Conservation (phyloP, 1,139 yeast genomes). For the Diutina rugosa region DNA sequence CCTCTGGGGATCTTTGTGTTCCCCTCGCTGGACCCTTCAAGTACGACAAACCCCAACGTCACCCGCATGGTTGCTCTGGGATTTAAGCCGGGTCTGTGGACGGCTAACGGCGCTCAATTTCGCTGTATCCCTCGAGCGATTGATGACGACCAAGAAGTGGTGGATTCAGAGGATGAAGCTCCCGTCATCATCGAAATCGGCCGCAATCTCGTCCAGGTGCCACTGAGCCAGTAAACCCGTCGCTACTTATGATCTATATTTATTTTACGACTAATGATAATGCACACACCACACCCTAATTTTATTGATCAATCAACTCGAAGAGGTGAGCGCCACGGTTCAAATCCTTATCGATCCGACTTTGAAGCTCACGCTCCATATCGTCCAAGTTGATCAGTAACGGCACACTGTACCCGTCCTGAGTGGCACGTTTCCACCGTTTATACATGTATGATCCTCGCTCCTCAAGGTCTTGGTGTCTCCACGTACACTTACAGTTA, state of each 20-base stretch:
- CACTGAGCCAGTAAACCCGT: not conserved
- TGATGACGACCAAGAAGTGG: not conserved
- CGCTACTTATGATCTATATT: not conserved
- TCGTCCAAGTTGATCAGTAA: conserved; percentile 19
- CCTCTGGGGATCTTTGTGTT: not conserved
- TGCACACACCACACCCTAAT: not conserved
- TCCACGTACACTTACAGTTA: conserved; percentile 66
- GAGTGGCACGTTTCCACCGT: not conserved
- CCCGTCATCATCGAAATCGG: not conserved
- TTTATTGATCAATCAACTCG: conserved; percentile 4
- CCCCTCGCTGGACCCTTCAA: not conserved
- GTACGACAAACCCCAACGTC: not conserved
- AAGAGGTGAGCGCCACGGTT: conserved; percentile 18
- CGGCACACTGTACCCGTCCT: not conserved
- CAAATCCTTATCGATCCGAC: conserved; percentile 13
- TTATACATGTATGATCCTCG: not conserved
- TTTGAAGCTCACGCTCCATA: conserved; percentile 19
- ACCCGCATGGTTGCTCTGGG: not conserved
- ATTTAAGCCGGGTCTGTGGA: not conserved
- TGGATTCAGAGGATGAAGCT: not conserved
- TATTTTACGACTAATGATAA: not conserved
- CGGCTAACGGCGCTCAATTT: not conserved
- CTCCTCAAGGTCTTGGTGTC: not conserved
- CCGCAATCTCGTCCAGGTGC: not conserved
- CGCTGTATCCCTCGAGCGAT: not conserved